Evolutionary conservation across 305 asterid genomes (phyloP), one percentile per base, ranked within the genome.

Genomic region (Ruellia speciosa): DNA sequence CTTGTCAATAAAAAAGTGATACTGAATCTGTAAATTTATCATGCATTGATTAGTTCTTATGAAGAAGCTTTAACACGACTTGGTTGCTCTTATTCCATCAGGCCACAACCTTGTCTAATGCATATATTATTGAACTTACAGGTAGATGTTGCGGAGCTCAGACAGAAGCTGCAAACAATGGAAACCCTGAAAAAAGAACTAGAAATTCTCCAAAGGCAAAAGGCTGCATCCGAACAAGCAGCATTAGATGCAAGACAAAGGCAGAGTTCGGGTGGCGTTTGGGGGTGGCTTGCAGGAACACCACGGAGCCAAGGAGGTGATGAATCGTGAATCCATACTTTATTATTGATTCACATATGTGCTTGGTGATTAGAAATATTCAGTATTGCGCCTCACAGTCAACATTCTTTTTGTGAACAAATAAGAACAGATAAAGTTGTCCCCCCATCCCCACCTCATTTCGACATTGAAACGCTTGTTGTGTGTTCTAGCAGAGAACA

Each of bases 261-360:
- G 76, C 95, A 78, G 66, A 62, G 87, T 69, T 86, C 94, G 9
- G 82, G 94, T 7, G 95, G 99, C 35, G 86, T 92, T 49, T 92
- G 97, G 99, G 97, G 99, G 45, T 92, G 99, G 99, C 83, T 92
- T 43, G 97, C 95, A 7, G 97, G 97, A 65, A 51, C 94, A 40
- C 85, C 96, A 56, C 72, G 82, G 18, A 12, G 16, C 49, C 16
- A 43, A 43, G 11, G 16, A 43, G 49, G 7, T 43, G 49, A 43
- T 43, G 49, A 43, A 43, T 43, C 14, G 12, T 43, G 49, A 43
- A 13, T 43, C 49, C 12, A 37, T 6, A 37, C 11, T 37, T 37
- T 7, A n/a, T 6, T 7, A 10, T 37, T 43, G 16, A 43, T 43
- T 43, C 16, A 43, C 12, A 43, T 43, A 43, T n/a, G 2, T 12